Evolutionary conservation across 2,329 filamentous ascomycete genomes (phyloP), one percentile per base, ranked within the genome.

Genomic region (Colletotrichum euphorbiae): DNA sequence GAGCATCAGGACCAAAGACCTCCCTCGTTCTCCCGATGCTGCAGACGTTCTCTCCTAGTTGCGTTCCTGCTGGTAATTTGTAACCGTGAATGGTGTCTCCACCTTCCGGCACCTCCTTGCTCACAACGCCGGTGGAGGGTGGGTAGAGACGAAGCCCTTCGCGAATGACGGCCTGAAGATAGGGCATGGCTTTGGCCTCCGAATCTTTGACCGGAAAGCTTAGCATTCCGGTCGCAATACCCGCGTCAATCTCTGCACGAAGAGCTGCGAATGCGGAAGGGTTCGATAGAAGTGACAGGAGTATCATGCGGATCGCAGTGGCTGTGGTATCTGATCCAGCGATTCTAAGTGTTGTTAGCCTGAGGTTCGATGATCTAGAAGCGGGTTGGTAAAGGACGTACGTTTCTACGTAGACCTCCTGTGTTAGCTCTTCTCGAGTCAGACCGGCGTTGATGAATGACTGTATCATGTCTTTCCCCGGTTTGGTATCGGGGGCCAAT

Each of bases 101-200:
- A 3, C 74, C 75, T 0, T 70, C 42, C 0, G 85, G 85, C 0
- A 87, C 84, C 17, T 82, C 73, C 0, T 87, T 83, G 73, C 86
- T 83, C 3, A 87, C 77, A 6, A 81, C 73, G 62, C 85, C 79
- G 6, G 79, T 81, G 2, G 86, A 78, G 1, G 78, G 80, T 1
- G 86, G 84, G 69, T 86, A 83, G 9, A 87, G 74, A 3, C 86
- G 80, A 71, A 84, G 75, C 0, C 82, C 81, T 72, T 89, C 87
- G 21, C 81, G 82, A 15, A 89, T 79, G 3, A 85, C 81, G 3
- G 85, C 85, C 38, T 84, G 78, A 3, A 88, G 80, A 71, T 87
- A 84, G 13, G 75, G 77, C 33, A 80, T 75, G 31, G 72, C 73
- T 24, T 70, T 77, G 24, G 75, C 78, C 69, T 84, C 78, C 0